phyloP scores from a whole-genome alignment of 2,329 filamentous ascomycete species.

The Aspergillaceae sp. region DNA sequence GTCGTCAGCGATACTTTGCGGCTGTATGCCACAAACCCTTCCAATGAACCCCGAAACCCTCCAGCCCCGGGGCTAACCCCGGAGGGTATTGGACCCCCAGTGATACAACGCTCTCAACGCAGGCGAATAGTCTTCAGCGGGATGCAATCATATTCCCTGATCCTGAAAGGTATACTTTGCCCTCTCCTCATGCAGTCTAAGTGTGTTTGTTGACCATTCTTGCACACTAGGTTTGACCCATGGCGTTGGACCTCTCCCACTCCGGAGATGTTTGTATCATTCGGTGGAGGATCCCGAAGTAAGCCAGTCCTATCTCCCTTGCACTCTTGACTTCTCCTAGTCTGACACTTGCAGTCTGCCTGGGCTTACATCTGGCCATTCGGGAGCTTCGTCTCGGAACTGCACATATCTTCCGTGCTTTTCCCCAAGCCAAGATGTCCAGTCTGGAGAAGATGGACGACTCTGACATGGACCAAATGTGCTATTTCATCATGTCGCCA shows the following conservation, averaged over 20 bases:
- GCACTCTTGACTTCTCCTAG: no score
- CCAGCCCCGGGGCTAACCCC: constrained; percentile 38
- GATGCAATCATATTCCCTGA: constrained; percentile 42
- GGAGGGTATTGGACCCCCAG: constrained; percentile 39
- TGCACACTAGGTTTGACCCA: neutral
- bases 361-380: constrained; percentile 59
- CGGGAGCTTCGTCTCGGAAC: constrained; percentile 48
- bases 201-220: neutral
- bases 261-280: neutral
- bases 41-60: constrained; percentile 45
- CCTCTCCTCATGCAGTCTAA: neutral
- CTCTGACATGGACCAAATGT: constrained; percentile 36
- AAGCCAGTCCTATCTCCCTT: no score
- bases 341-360: constrained; percentile 40
- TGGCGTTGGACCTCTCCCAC: neutral
- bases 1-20: constrained; percentile 52
- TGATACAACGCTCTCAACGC: constrained; percentile 44
- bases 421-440: constrained; percentile 15
- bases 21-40: constrained; percentile 49
- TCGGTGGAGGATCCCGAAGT: no score
- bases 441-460: constrained; percentile 20
- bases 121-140: constrained; percentile 47
- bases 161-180: constrained; percentile 34
- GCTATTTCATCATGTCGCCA: constrained; percentile 39
- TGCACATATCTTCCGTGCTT: constrained; percentile 43